Conservation (phyloP, 192 early-diverging fungal genomes). For the Gonapodya prolifera region DNA sequence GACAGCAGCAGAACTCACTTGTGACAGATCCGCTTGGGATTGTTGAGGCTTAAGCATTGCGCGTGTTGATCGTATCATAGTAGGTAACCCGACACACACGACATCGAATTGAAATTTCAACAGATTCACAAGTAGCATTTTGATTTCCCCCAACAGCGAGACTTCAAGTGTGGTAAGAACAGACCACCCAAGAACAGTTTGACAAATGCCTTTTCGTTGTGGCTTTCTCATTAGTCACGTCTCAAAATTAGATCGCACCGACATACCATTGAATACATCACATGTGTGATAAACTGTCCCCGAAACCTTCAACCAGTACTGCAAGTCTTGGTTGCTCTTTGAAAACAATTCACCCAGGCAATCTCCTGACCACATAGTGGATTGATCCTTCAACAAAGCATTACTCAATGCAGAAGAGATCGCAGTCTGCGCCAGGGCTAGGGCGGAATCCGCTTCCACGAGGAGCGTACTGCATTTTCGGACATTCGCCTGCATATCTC, state of each 20-base stretch:
- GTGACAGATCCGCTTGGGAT: neutral
- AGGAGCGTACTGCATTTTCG: neutral
- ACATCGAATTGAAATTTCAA: neutral
- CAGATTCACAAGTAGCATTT: neutral
- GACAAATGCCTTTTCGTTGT: neutral
- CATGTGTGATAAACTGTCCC: neutral
- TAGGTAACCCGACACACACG: neutral
- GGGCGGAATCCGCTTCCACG: neutral
- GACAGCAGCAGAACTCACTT: no score
- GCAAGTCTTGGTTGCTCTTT: neutral
- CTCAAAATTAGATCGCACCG: neutral
- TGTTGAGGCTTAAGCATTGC: neutral
- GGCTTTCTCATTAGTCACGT: neutral
- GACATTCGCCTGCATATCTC: neutral
- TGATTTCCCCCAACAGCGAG: neutral
- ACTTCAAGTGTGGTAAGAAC: neutral
- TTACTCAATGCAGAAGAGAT: neutral
- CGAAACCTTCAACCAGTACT: neutral
- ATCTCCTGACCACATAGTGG: neutral
- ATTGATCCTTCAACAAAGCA: neutral
- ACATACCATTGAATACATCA: neutral
- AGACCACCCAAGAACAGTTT: neutral
- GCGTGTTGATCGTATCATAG: neutral
- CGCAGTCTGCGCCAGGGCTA: neutral
- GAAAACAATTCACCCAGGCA: neutral